Evolutionary conservation across 1,284 basidiomycete genomes (phyloP), one percentile per base, ranked within the genome.

Genomic region (Sphagnurus paluster): DNA sequence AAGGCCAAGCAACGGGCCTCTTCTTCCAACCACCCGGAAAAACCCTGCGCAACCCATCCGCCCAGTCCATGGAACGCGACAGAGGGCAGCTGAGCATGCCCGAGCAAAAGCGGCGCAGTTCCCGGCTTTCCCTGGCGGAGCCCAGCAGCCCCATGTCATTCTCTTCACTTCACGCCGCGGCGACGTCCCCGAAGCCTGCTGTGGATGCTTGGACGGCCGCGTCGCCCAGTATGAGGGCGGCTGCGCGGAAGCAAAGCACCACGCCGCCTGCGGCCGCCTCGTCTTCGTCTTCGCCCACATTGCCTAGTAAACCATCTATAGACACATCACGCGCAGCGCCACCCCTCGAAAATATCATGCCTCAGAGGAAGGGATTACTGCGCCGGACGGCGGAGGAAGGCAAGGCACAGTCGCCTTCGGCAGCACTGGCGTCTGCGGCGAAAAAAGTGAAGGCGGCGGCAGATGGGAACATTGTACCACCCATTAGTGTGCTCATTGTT

Each of bases 401-500:
- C 25, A 29, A 35, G 7, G 21, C 40, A 11, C 21, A 43, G 2
- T 40, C 55, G 9, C 38, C 53, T 16, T 40, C 50, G 5, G 28
- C 50, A 21, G 42, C 48, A 1, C 42, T 47, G 28, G 53, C 53
- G 23, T 44, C 42, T 19, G 51, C 60, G n/a, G 55, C 56, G 23
- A 61, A 62, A 48, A 65, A 61, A 29, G 59, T 51, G 32, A 64
- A 65, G 39, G 55, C 57, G 30, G 42, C 52, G 44, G 50, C 64
- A 26, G 60, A 73, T 54, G 72, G 76, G 28, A 79, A 79, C 52
- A 85, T 96, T 29, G 86, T 95, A 2, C 95, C 95, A 4, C 95
- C 94, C 0, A 95, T 98, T 62, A 95, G 90, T 58, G 95, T 98
- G 0, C 77, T 98, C 56, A 95, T 98, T 53, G 94, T 98, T 21